Evolutionary conservation across 208 protist genomes (phyloP).

Genomic region (Leishmania arabica): DNA sequence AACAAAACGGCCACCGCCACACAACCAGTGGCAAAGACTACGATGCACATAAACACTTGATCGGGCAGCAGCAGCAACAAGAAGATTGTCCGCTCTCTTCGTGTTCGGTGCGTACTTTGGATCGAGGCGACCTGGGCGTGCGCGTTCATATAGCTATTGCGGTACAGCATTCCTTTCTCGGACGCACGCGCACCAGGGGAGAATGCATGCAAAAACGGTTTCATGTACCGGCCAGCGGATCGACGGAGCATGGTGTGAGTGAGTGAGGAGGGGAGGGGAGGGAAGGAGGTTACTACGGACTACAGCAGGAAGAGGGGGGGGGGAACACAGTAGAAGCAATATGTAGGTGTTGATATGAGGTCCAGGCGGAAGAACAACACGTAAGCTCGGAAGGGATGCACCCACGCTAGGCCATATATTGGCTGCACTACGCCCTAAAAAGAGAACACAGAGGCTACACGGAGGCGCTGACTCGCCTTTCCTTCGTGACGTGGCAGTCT

Average conservation of each 20-base stretch:
- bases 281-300: neutral
- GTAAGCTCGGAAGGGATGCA: neutral
- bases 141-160: constrained; percentile 87
- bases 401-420: neutral
- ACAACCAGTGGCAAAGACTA: neutral
- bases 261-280: neutral
- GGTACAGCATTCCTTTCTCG: constrained; percentile 89
- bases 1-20: constrained; percentile 34
- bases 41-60: constrained; percentile 55
- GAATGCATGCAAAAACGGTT: constrained; percentile 86
- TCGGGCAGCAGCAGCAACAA: constrained; percentile 71
- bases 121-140: constrained; percentile 75
- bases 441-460: neutral
- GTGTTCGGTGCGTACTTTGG: constrained; percentile 61
- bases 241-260: constrained; percentile 56
- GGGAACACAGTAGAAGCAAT: neutral
- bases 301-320: neutral
- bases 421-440: neutral
- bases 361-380: neutral
- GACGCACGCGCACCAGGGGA: constrained; percentile 74
- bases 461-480: neutral
- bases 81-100: constrained; percentile 52
- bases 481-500: neutral
- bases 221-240: constrained; percentile 45
- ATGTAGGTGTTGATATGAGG: neutral